Base-by-base conservation (phyloP, 2,329 filamentous ascomycete species). In the Xylaria sp. region DNA sequence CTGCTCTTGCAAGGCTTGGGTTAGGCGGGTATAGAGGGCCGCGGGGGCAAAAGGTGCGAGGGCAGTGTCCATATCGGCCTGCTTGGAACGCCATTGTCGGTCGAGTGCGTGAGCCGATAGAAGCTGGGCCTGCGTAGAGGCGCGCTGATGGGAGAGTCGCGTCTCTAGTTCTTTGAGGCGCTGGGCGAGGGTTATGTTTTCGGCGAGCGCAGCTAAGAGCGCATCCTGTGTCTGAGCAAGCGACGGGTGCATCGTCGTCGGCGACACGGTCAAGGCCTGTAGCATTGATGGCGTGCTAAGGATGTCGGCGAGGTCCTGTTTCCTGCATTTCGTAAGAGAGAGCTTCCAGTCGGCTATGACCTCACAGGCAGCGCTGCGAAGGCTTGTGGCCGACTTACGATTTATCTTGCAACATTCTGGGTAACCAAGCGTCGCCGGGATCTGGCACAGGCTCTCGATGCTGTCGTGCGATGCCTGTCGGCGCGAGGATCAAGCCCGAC, bases 31-130 rank as follows among this genome's bases (percentile, higher is more conserved):
- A 78, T 98, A 98, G 75, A 98, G 83, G 51, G 92, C 91, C 51
- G 93, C 92, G 0, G 95, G 94, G 30, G 93, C 92, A 82, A 97
- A 98, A 0, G 93, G 92, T 42, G 89, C 88, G 68, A 98, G 83
- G 6, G 93, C 93, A 60, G 89, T 85, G 78, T 98, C 96, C 87
- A 97, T 96, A 75, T 96, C 93, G 1, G 88, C 85, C 79, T 98
- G 93, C 79, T 96, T 97, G 73, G 92, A 88, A 64, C 91, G 89
- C 93, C 96, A 98, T 76, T 95, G 91, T n/a, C 94, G 89, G 81
- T 98, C 96, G 17, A 98, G 87, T 1, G 93, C 92, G 75, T 95
- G 92, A 24, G 96, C 89, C 11, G 93, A 87, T 0, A 98, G 86
- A 0, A 98, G 88, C 67, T 94, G 91, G 3, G 93, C 91, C 77